Conservation (phyloP, 805 yeast genomes). For the Candida qinlingensis region DNA sequence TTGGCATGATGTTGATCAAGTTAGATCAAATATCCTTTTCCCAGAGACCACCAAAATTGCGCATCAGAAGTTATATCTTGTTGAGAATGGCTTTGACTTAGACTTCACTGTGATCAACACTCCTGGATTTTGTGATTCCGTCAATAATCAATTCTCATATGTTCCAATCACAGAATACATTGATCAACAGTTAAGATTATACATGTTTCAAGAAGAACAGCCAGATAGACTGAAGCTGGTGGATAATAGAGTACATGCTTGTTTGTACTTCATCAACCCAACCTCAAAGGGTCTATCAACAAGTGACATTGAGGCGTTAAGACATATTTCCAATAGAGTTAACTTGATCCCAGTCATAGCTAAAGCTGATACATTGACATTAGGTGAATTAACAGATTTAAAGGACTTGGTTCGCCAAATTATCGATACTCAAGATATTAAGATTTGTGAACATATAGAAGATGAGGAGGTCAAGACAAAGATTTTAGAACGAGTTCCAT, state of each 20-base stretch:
- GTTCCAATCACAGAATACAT: constrained; percentile 63
- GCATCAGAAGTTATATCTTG: constrained; percentile 43
- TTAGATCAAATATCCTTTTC: constrained; percentile 34
- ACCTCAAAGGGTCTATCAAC: constrained; percentile 55
- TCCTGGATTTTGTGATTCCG: constrained; percentile 69
- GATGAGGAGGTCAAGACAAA: constrained; percentile 30
- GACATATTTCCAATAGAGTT: constrained; percentile 61
- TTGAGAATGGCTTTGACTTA: constrained; percentile 54
- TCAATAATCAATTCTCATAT: constrained; percentile 65
- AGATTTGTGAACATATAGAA: constrained; percentile 48
- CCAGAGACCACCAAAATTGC: constrained; percentile 29
- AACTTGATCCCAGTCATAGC: constrained; percentile 73
- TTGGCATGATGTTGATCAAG: constrained; percentile 33
- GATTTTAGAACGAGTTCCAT: constrained; percentile 50
- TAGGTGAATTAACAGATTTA: constrained; percentile 46
- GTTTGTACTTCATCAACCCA: constrained; percentile 78
- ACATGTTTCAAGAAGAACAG: constrained; percentile 73
- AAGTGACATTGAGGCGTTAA: constrained; percentile 70
- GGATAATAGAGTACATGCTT: constrained; percentile 78
- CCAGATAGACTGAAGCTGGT: constrained; percentile 47
- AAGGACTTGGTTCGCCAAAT: constrained; percentile 48
- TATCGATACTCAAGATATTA: constrained; percentile 50
- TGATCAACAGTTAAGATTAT: constrained; percentile 70
- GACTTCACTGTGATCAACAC: constrained; percentile 65
- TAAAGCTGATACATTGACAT: constrained; percentile 71